Evolutionary conservation across 805 yeast species (phyloP), one percentile per base, ranked within the genome.

Genomic region (Candida nitratophila): DNA sequence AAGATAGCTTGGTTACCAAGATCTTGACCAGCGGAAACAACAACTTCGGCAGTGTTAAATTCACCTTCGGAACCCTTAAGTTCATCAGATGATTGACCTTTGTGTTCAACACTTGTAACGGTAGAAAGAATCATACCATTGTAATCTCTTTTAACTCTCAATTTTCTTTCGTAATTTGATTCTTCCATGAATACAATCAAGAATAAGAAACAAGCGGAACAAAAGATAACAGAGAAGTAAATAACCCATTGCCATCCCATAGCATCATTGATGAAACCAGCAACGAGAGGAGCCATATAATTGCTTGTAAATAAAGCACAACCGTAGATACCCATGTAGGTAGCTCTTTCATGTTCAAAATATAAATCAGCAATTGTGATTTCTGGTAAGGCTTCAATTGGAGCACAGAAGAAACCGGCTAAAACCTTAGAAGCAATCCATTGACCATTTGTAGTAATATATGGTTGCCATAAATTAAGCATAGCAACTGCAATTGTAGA

Each of bases 271-370:
- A 79, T 74, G 50, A 75, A 74, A 12, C 83, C 83, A 12, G 82
- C 80, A 40, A 78, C 67, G 51, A 79, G 64, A 5, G 84, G 83
- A 4, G 83, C 83, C 45, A 77, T 59, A 51, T 65, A 79, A 37
- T 78, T 73, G 10, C 81, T 76, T 12, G 70, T 68, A 32, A 77
- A 67, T 16, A 81, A 65, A 14, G 82, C 76, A 46, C 70, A 59
- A 47, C 78, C 76, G 55, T 79, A 79, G 21, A 76, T 52, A 32
- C 71, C 70, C 66, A 73, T 62, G 34, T 66, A 67, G n/a, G 65
- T 59, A 6, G 75, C 74, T 49, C 76, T 60, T 53, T 76, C 74
- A 51, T 76, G 79, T 48, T 71, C 73, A 53, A 74, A 76, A 51
- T 68, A 74, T 38, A 75, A 53, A 53, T 75, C 81, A 10, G 74